Evolutionary conservation across 441 rosid species (phyloP).

Genomic region (Adansonia gregorii): DNA sequence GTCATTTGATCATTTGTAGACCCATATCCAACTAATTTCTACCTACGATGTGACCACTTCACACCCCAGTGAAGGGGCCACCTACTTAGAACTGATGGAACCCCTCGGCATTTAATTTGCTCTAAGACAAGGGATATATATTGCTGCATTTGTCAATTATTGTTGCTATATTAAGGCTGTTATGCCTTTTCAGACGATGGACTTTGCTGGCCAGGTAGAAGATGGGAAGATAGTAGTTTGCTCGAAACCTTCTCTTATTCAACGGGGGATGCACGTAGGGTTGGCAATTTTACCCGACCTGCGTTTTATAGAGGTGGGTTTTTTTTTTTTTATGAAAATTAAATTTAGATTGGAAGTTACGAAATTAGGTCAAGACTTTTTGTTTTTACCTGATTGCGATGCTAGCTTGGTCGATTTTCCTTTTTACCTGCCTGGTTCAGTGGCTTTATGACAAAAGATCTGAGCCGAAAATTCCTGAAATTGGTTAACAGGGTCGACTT

Average conservation of each 20-base stretch:
- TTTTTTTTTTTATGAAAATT: too few species aligned
- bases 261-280: background rate
- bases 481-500: background rate
- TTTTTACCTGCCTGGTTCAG: background rate
- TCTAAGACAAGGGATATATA: background rate
- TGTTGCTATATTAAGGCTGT: background rate
- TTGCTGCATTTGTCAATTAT: background rate
- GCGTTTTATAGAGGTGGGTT: too few species aligned
- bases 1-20: background rate
- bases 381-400: too few species aligned
- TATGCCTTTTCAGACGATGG: background rate
- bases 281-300: too few species aligned
- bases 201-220: background rate
- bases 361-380: too few species aligned
- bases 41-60: constrained; percentile 19
- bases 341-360: too few species aligned
- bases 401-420: too few species aligned
- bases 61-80: background rate
- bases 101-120: background rate
- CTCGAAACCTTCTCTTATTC: background rate
- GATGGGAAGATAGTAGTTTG: background rate
- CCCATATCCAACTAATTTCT: constrained; percentile 31
- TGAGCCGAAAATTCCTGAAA: background rate
- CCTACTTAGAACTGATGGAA: background rate
- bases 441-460: background rate